Evolutionary conservation across 371 early-diverging fungal species (phyloP).

Genomic region (Actinomortierella ambigua): DNA sequence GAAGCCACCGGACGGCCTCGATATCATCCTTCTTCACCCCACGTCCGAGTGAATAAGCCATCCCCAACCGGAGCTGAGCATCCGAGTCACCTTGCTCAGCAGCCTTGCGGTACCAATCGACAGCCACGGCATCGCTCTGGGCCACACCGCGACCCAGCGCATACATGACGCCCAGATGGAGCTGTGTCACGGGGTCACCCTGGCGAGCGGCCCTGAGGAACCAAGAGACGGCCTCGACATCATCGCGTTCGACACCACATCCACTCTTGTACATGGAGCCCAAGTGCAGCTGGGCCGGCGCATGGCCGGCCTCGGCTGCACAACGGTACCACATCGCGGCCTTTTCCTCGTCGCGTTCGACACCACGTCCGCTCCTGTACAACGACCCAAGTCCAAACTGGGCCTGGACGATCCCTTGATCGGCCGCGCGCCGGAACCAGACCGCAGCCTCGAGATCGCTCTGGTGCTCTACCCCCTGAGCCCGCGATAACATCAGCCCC

Average conservation of each 20-base stretch:
- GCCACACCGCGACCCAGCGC: conserved; percentile 71
- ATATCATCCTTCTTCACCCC: too few relatives aligned
- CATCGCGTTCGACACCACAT: conserved; percentile 70
- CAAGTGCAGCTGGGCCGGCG: conserved; percentile 75
- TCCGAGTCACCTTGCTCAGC: conserved; percentile 12
- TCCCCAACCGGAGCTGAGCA: too few relatives aligned
- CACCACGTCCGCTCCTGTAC: conserved; percentile 87
- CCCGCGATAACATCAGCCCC: conserved; percentile 81
- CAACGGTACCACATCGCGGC: conserved; percentile 78
- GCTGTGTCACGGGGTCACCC: conserved; percentile 59
- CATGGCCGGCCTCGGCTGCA: conserved; percentile 67
- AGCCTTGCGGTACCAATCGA: conserved; percentile 9
- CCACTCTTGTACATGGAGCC: conserved; percentile 84
- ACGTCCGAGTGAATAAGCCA: too few relatives aligned
- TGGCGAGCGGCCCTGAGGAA: conserved; percentile 67
- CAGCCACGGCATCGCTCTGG: conserved; percentile 42
- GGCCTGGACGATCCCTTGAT: conserved; percentile 78
- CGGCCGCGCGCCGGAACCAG: conserved; percentile 77
- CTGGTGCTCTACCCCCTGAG: conserved; percentile 88
- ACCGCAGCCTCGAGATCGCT: conserved; percentile 76
- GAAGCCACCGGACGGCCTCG: conserved; percentile 78
- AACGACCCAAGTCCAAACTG: conserved; percentile 89
- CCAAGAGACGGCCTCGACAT: conserved; percentile 70
- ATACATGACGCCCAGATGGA: conserved; percentile 73
- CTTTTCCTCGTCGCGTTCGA: conserved; percentile 62